Base-by-base conservation (phyloP, 2,329 filamentous ascomycete species). In the Fusarium sp. region DNA sequence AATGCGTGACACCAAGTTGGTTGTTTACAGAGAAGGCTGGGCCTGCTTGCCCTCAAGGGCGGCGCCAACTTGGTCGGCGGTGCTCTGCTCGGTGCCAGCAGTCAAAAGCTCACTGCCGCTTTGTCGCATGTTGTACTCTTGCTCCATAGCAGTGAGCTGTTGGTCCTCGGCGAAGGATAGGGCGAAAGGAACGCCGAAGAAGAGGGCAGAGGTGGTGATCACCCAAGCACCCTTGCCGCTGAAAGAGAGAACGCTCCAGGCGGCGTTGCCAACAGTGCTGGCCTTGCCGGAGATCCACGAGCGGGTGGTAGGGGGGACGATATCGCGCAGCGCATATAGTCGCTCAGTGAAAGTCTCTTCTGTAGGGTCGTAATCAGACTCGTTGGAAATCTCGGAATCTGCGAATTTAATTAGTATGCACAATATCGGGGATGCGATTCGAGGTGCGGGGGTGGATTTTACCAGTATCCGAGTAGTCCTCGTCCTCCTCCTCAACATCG, bases 381-480 rank as follows among this genome's bases (percentile, higher is more conserved):
- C 91, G 75, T 90, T 91, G 68, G 93, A 96, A 80, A 96, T 93
- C 79, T 93, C 90, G 51, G 92, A 94, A 76, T 94, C 91, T 94
- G 72, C 91, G 71, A 17, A 38, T 56, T 40, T 26, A 14, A 28
- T 63, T 24, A 65, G 53, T 36, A 54, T 36, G n/a, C 21, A 44
- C 20, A 24, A 28, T 28, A 45, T 62, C 24, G 24, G n/a, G n/a
- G 43, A 34, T 40, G 30, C 24, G 58, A 47, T 40, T 52, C 32
- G 40, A 23, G 56, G 40, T 32, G 55, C 49, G 55, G 38, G 24
- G 36, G 47, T 47, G 43, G 45, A 55, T 80, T 84, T 71, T 87
- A 97, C 95, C 95, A 67, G 92, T 95, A 79, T 97, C 95, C 71
- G 92, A 96, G 84, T 92, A 97, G 83, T 97, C 95, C 83, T 97